phyloP scores from a whole-genome alignment of 2,329 filamentous ascomycete genomes.

The Aspergillus unguis region DNA sequence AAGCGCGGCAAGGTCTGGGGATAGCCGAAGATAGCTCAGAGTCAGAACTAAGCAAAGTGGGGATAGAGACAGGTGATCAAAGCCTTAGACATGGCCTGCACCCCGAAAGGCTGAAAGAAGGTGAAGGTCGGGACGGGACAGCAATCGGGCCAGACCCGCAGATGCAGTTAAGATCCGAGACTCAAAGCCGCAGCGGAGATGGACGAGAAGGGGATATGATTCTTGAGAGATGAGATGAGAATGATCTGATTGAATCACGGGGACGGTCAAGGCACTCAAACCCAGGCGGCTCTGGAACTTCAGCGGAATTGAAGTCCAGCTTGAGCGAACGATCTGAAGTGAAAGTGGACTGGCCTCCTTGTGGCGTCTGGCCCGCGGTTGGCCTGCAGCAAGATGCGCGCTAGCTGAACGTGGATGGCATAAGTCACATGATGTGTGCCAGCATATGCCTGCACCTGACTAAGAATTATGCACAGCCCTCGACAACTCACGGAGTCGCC shows the following conservation, averaged over 20 bases:
- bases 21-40: constrained; percentile 8
- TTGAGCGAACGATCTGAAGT: neutral
- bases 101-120: constrained; percentile 10
- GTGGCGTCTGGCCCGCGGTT: constrained; percentile 25
- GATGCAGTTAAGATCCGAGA: constrained; percentile 11
- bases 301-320: neutral
- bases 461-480: neutral
- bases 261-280: constrained; percentile 5
- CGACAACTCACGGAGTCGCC: constrained; percentile 7
- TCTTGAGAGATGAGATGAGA: constrained; percentile 5
- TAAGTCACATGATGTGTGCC: neutral
- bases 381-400: constrained; percentile 13
- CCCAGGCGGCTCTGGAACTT: constrained; percentile 18
- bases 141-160: constrained; percentile 26
- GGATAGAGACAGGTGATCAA: constrained; percentile 14
- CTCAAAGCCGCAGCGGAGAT: constrained; percentile 1
- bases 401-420: constrained; percentile 6
- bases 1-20: constrained; percentile 12
- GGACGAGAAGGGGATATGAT: neutral
- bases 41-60: constrained; percentile 9
- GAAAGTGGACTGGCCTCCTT: constrained; percentile 18
- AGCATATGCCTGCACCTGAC: no score
- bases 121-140: constrained; percentile 19
- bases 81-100: constrained; percentile 15
- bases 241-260: constrained; percentile 4